Evolutionary conservation across 1,284 basidiomycete genomes (phyloP).

Genomic region (Cryptococcus deneoformans): DNA sequence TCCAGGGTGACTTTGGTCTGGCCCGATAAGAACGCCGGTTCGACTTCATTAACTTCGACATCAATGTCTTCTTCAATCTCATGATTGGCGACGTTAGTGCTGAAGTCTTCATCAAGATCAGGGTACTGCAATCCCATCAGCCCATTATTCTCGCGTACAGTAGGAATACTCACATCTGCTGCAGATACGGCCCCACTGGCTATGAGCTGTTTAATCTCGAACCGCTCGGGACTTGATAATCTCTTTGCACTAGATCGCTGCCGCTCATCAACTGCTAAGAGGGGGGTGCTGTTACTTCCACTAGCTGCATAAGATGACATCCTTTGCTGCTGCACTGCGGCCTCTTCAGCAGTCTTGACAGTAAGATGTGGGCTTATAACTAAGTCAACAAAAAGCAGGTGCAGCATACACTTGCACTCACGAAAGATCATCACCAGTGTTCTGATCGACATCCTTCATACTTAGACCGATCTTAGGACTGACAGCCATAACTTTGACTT

Average conservation of each 20-base stretch:
- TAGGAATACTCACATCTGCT: constrained; percentile 57
- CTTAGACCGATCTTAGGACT: constrained; percentile 79
- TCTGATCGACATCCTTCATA: constrained; percentile 97
- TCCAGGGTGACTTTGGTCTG: constrained; percentile 95
- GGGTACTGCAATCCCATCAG: constrained; percentile 59
- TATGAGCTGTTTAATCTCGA: constrained; percentile 99
- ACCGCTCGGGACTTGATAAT: constrained; percentile 93
- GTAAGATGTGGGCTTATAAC: constrained; percentile 68
- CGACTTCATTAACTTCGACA: constrained; percentile 95
- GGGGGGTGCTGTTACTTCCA: constrained; percentile 52
- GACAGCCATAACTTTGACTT: constrained; percentile 94
- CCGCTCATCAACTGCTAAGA: constrained; percentile 57
- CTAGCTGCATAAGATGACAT: constrained; percentile 54
- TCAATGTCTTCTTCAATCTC: constrained; percentile 96
- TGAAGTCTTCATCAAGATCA: constrained; percentile 88
- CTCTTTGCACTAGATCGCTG: constrained; percentile 73
- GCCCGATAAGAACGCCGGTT: constrained; percentile 93
- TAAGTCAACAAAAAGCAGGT: too few relatives aligned
- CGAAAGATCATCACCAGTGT: constrained; percentile 75
- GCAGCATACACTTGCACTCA: constrained; percentile 7
- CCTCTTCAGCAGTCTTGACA: constrained; percentile 88
- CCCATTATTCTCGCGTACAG: background rate
- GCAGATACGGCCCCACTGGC: constrained; percentile 90
- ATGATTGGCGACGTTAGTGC: constrained; percentile 68
- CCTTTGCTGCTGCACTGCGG: constrained; percentile 65